phyloP scores from a whole-genome alignment of 2,329 filamentous ascomycete genomes.

The Ceratocystis papillata region DNA sequence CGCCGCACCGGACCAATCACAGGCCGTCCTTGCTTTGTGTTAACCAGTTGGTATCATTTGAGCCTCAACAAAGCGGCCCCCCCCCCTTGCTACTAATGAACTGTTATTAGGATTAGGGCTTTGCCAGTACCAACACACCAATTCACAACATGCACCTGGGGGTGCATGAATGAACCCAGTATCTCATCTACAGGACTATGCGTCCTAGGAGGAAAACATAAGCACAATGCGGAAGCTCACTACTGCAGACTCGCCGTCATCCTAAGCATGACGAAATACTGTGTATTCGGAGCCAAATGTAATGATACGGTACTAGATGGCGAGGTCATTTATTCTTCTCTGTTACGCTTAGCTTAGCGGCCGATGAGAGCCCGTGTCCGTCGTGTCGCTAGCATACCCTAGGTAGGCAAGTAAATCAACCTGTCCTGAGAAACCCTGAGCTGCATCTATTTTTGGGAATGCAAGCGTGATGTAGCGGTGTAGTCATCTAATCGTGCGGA shows the following conservation, averaged over 20 bases:
- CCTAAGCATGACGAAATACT: neutral
- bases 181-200: neutral
- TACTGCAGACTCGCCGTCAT: neutral
- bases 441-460: neutral
- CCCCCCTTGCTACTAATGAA: neutral
- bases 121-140: neutral
- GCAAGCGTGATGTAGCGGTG: neutral
- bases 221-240: neutral
- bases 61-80: neutral
- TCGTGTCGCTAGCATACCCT: neutral
- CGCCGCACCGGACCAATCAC: neutral
- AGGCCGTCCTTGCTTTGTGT: neutral
- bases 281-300: neutral
- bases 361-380: neutral
- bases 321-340: neutral
- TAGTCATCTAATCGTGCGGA: neutral
- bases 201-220: neutral
- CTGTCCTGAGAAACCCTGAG: neutral
- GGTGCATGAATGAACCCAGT: conserved; percentile 2
- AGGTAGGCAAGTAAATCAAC: neutral
- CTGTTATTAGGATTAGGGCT: neutral
- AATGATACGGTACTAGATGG: neutral
- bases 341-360: neutral
- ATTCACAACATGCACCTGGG: neutral
- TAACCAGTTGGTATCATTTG: neutral